Evolutionary conservation across 2,329 filamentous ascomycete species (phyloP), one percentile per base, ranked within the genome.

Genomic region (Ascochyta clinopodiicola): DNA sequence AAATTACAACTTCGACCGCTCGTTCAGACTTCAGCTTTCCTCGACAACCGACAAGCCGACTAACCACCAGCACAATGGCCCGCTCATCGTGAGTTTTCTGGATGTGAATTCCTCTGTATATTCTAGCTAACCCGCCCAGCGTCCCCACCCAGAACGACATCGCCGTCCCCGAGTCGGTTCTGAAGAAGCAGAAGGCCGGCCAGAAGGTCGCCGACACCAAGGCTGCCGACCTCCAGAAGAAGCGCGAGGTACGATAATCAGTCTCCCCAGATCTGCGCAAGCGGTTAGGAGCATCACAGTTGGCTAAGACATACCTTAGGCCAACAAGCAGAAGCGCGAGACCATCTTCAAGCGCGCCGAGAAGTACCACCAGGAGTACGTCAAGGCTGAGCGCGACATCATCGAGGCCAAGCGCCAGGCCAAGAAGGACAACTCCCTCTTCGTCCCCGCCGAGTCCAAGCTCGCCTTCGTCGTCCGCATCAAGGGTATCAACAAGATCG

Each of bases 401-500:
- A 88, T 99, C 82, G 92, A 95, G 77, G 91, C 98, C 64, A 80
- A 86, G 78, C 94, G 95, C 73, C 82, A 91, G 69, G 91, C 92
- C 80, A 96, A 96, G 87, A 85, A 90, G 80, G 89, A 94, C 77
- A 92, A 94, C 82, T 91, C 88, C 77, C 96, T 94, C 88, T 95
- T 94, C 83, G 90, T 99, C 75, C 89, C 92, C 69, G 93, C 92
- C 69, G 92, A 99, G 88, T 84, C 91, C 80, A 97, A 96, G 84
- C 86, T 99, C 78, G 92, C 95, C 85, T 99, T 99, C 81, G 88
- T 98, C 75, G 84, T 98, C 84, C 94, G 95, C 82, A 99, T 99
- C 88, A 99, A 99, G 92, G 95, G 94, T 97, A 98, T 99, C 92
- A 98, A 98, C 92, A 99, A 99, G 91, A 98, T 99, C 77, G 88